Evolutionary conservation across 2,329 filamentous ascomycete genomes (phyloP).

Genomic region (Fusarium oxysporum): DNA sequence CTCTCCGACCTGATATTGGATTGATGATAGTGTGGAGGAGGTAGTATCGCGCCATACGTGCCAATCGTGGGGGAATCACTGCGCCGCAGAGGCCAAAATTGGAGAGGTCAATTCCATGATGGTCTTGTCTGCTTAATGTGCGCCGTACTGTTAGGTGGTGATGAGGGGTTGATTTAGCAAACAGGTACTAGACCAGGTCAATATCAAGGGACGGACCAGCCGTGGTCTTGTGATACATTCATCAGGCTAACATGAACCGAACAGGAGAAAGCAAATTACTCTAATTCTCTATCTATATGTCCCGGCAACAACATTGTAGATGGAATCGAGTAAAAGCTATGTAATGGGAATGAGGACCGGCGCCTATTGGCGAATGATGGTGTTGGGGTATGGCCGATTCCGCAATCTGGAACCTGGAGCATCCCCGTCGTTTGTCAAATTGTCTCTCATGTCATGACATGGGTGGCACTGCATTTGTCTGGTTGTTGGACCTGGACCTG

Average conservation of each 20-base stretch:
- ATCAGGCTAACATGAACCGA: conserved; percentile 31
- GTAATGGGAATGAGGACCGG: conserved; percentile 43
- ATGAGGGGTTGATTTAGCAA: conserved; percentile 42
- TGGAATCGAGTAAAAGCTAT: conserved; percentile 48
- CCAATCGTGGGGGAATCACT: conserved; percentile 43
- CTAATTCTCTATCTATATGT: conserved; percentile 9
- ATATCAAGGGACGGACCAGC: conserved; percentile 38
- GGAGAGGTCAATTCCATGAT: conserved; percentile 3
- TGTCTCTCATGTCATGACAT: conserved; percentile 30
- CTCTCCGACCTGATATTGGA: conserved; percentile 22
- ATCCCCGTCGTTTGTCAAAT: conserved; percentile 18
- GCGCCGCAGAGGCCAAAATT: conserved; percentile 13
- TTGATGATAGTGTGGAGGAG: conserved; percentile 25
- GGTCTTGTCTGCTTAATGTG: neutral
- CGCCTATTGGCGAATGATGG: conserved; percentile 44
- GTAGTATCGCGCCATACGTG: conserved; percentile 41
- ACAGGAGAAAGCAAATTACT: conserved; percentile 26
- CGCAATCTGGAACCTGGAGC: conserved; percentile 33
- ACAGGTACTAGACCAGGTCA: conserved; percentile 16
- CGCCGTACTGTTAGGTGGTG: conserved; percentile 1
- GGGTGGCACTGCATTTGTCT: conserved; percentile 30
- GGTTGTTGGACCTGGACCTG: conserved; percentile 1
- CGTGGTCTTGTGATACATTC: conserved; percentile 45
- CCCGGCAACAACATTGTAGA: conserved; percentile 29
- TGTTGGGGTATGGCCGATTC: conserved; percentile 33